Percentiles rank a stretch among this genome's conserved stretches.
phyloP scores from a whole-genome alignment of 208 protist genomes.

The Crithidia bombi region DNA sequence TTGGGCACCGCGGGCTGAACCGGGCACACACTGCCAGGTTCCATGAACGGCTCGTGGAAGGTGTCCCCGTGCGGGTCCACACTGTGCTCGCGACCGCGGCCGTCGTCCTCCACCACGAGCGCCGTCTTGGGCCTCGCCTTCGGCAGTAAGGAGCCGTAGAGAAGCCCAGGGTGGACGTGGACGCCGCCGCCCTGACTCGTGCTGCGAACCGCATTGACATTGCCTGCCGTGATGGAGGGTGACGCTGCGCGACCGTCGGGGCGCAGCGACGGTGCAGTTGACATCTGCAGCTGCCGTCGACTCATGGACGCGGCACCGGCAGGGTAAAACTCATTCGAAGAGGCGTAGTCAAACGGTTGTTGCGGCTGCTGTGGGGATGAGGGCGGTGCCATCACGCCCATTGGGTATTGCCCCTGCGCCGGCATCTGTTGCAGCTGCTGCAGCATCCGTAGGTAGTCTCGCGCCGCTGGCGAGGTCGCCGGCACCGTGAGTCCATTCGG shows the following conservation, averaged over 20 bases:
- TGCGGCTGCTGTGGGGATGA: not conserved
- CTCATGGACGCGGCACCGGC: not conserved
- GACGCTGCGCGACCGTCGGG: not conserved
- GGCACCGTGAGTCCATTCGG: slow-evolving; percentile 23
- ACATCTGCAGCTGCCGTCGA: not conserved
- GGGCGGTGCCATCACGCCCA: not conserved
- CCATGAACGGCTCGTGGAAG: slow-evolving; percentile 20
- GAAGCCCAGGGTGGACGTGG: slow-evolving; percentile 48
- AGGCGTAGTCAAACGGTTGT: slow-evolving; percentile 1
- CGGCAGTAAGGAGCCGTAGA: slow-evolving; percentile 68
- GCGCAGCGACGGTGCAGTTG: not conserved
- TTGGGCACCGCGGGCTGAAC: slow-evolving; percentile 4
- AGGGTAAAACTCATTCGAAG: not conserved
- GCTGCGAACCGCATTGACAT: not conserved
- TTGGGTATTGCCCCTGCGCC: not conserved
- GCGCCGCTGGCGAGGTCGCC: slow-evolving; percentile 19
- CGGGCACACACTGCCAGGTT: slow-evolving; percentile 23
- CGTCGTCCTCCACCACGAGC: slow-evolving; percentile 37
- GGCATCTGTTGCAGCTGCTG: slow-evolving; percentile 7
- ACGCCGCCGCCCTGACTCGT: not conserved
- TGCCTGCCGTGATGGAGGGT: slow-evolving; percentile 15
- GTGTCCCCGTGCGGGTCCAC: slow-evolving; percentile 25
- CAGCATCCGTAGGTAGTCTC: slow-evolving; percentile 8
- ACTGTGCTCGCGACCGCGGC: slow-evolving; percentile 23
- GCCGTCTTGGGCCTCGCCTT: slow-evolving; percentile 46